Conservation (phyloP, 768 basidiomycete species). For the Mycena pura region DNA sequence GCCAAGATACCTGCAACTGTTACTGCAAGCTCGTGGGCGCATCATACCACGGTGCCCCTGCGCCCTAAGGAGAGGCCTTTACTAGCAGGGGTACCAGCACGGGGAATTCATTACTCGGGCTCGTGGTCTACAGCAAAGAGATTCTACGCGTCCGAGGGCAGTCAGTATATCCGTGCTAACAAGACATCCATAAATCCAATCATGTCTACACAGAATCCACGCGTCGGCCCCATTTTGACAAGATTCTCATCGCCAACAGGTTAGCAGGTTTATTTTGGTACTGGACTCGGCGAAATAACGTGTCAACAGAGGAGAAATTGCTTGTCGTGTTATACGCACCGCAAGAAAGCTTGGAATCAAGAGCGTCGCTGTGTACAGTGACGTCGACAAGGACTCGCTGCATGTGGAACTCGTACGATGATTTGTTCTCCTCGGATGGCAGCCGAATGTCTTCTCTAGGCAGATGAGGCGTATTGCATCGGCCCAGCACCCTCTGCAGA, state of each 20-base stretch:
- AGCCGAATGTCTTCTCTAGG: conserved; percentile 42
- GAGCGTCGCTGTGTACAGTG: conserved; percentile 92
- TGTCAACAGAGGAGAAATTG: conserved; percentile 84
- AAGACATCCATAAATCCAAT: background rate
- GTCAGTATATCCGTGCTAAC: conserved; percentile 29
- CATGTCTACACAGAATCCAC: conserved; percentile 22
- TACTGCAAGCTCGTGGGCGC: conserved; percentile 15
- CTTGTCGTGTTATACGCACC: conserved; percentile 92
- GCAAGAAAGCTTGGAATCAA: conserved; percentile 87
- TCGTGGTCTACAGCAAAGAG: background rate
- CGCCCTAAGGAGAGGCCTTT: conserved; percentile 16
- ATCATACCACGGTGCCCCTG: conserved; percentile 5
- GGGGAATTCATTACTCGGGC: conserved; percentile 7
- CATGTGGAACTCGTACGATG: conserved; percentile 78
- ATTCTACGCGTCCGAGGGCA: conserved; percentile 37
- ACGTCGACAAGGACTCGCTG: conserved; percentile 79
- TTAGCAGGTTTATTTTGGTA: conserved; percentile 32
- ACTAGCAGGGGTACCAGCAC: conserved; percentile 2
- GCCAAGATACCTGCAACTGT: conserved; percentile 29
- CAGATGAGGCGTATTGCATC: conserved; percentile 91
- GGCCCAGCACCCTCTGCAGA: conserved; percentile 89
- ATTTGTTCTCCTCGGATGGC: background rate
- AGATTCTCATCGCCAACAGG: conserved; percentile 93
- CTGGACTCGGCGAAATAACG: background rate
- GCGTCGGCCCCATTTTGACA: conserved; percentile 74